phyloP scores from a whole-genome alignment of 2,329 filamentous ascomycete species.

The Ampelomyces quisqualis region DNA sequence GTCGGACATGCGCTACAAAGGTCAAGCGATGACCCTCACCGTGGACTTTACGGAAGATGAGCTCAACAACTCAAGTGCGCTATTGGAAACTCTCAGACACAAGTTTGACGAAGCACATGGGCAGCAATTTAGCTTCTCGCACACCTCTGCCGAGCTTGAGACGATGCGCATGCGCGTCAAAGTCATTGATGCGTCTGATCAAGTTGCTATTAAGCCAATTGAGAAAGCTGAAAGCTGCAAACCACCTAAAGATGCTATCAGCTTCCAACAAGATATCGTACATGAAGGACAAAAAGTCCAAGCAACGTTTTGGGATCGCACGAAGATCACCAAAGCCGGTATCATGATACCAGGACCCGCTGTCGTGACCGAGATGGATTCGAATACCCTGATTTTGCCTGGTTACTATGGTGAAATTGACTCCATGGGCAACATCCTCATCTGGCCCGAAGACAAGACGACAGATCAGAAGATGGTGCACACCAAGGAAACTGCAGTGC shows the following conservation, averaged over 20 bases:
- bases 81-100: constrained; percentile 38
- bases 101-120: constrained; percentile 49
- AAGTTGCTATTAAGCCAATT: constrained; percentile 43
- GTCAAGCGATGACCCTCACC: constrained; percentile 45
- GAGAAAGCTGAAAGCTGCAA: constrained; percentile 25
- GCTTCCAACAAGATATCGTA: constrained; percentile 44
- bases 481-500: constrained; percentile 42
- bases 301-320: constrained; percentile 50
- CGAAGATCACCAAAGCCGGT: constrained; percentile 45
- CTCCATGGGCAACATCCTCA: constrained; percentile 52
- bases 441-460: constrained; percentile 44
- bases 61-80: constrained; percentile 31
- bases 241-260: constrained; percentile 42
- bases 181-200: constrained; percentile 47
- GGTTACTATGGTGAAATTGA: constrained; percentile 52
- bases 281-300: constrained; percentile 46
- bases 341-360: constrained; percentile 49
- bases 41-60: constrained; percentile 42
- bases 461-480: constrained; percentile 30
- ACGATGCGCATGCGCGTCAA: constrained; percentile 52
- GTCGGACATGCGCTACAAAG: constrained; percentile 52
- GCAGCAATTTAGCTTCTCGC: constrained; percentile 50
- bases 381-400: constrained; percentile 54
- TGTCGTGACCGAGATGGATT: constrained; percentile 55
- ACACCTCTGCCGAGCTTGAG: constrained; percentile 50